Evolutionary conservation across 352 stramenopile genomes (phyloP), one percentile per base, ranked within the genome.

Genomic region (Halophytophthora polymorphica): DNA sequence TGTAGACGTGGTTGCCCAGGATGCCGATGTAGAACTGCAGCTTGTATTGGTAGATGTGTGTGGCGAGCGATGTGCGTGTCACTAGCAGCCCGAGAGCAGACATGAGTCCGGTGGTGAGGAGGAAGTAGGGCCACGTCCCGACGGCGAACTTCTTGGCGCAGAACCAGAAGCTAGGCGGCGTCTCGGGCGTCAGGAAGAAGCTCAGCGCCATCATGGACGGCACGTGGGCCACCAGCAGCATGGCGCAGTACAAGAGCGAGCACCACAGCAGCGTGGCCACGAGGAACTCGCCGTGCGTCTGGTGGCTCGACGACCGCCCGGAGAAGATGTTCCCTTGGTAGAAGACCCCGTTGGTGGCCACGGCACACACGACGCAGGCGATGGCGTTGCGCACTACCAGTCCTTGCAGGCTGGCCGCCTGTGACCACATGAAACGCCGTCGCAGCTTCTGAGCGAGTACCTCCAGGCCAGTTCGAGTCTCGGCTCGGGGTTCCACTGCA

Each of bases 21-120:
- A 52, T 45, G 4, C 50, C 60, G 11, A 64, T 17, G 34, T 78
- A 78, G 50, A 70, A 74, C 33, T 73, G 57, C 19, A 55, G 6
- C 28, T 52, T 45, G 38, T 66, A 53, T 3, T 42, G 55, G 22
- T 58, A 59, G 15, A 56, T 31, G 11, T 54, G 17, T 18, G 44
- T 35, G 34, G 50, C 51, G 3, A 59, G 17, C 17, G 52, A 48
- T n/a, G 56, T 61, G 17, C 57, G 21, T 14, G 49, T 43, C 2
- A 66, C 56, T 0, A 70, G 1, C 1, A 64, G 15, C 14, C 53
- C 53, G 21, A 56, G 39, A 3, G 6, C 44, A 13, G 53, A 19
- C 48, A 60, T 48, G 2, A 56, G 31, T 40, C 45, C 17, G 6
- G 19, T 25, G 11, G 49, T 42, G 18, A 33, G 5, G 31, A 53